phyloP scores from a whole-genome alignment of 371 early-diverging fungal genomes.

The Capillidium rhysosporum region DNA sequence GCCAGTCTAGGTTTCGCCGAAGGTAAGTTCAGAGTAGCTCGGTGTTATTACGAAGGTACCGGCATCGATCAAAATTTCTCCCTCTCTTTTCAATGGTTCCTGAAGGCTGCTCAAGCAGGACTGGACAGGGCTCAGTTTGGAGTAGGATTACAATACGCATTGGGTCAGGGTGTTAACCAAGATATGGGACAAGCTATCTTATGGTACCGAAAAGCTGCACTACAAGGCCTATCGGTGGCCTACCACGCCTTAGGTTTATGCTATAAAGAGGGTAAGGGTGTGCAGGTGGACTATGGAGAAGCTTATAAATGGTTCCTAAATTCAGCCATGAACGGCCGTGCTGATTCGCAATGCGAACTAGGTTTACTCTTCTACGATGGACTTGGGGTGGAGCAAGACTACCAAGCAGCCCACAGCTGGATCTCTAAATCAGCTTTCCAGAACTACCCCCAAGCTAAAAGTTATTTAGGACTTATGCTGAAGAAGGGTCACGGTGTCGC shows the following conservation, averaged over 20 bases:
- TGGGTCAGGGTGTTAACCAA: constrained; percentile 20
- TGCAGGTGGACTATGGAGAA: constrained; percentile 22
- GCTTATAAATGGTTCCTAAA: constrained; percentile 33
- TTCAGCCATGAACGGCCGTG: constrained; percentile 32
- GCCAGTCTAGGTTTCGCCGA: constrained; percentile 41
- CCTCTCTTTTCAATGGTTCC: constrained; percentile 41
- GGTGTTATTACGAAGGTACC: constrained; percentile 44
- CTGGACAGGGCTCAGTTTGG: constrained; percentile 12
- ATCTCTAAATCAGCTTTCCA: constrained; percentile 44
- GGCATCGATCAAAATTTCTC: constrained; percentile 28
- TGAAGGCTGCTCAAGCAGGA: constrained; percentile 24
- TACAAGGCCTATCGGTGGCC: background rate
- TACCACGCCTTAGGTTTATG: constrained; percentile 44
- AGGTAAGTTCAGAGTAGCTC: constrained; percentile 52
- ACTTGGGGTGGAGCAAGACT: constrained; percentile 34
- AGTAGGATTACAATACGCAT: constrained; percentile 55
- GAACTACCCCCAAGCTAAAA: constrained; percentile 22
- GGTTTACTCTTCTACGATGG: constrained; percentile 56
- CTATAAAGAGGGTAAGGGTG: constrained; percentile 43
- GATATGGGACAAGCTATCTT: constrained; percentile 43
- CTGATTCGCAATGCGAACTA: constrained; percentile 47
- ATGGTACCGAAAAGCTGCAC: constrained; percentile 14
- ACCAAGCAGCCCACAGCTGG: constrained; percentile 30
- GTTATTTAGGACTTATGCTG: constrained; percentile 35
- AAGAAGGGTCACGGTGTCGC: constrained; percentile 31